Evolutionary conservation across 805 yeast genomes (phyloP), one percentile per base, ranked within the genome.

Genomic region (Grigorovia humatica): DNA sequence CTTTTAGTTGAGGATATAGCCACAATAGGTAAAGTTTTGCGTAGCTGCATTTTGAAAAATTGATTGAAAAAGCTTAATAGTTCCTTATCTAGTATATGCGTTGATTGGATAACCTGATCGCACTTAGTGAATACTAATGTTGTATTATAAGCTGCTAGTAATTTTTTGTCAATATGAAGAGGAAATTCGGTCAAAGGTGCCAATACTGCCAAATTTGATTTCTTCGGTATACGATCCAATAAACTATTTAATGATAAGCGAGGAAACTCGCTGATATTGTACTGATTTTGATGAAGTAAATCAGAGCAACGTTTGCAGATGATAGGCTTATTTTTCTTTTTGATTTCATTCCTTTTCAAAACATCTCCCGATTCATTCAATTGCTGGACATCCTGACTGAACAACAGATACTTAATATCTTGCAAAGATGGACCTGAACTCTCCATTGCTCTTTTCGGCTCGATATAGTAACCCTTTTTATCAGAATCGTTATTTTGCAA

Each of bases 101-200:
- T 59, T 29, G 56, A 57, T 2, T 58, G 51, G 4, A 61, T 52
- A 48, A 64, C 60, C 47, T 70, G 72, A 30, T 68, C 71, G 52
- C 61, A 60, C 49, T 67, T 67, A 1, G 68, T 60, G 8, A 66
- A 55, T 7, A 66, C 44, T 12, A 66, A 49, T 17, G 59, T 44
- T 4, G 57, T 32, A 19, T 54, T 54, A 44, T 49, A 51, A 30
- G 51, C 52, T 15, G 56, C 43, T n/a, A 66, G 48, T 5, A 63
- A 20, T 7, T 50, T 32, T n/a, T 47, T 48, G 52, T 75, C 69
- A 2, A 82, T 59, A 7, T 82, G 74, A 43, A 83, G 68, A 1
- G 96, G 96, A 61, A 87, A 86, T 57, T 87, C 95, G 13, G 75
- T 64, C 1, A 85, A 80, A 40, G 85, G 82, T 9, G 83, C 70